These are phyloP conservation scores for Gynostemma pentaphyllum DNA, from an alignment of 306 rosid species.

Conservation along the genomic window DNA sequence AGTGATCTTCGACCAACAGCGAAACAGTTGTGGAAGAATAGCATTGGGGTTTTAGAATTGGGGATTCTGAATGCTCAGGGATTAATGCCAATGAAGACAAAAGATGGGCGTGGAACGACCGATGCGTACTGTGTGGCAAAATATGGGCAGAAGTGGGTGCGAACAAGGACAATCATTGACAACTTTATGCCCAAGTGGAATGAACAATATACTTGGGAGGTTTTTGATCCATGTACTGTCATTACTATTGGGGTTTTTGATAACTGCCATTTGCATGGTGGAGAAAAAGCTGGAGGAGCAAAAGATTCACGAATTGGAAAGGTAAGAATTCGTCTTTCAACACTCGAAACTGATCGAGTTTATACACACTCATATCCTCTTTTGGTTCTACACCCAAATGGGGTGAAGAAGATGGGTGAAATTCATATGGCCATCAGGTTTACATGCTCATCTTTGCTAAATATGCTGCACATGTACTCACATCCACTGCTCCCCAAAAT, in stretches of 20 bases:
- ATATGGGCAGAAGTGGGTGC: conserved; percentile 63
- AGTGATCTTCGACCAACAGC: conserved; percentile 70
- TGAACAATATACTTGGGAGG: conserved; percentile 71
- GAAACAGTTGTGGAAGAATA: conserved; percentile 48
- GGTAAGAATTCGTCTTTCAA: conserved; percentile 60
- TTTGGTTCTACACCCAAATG: conserved; percentile 44
- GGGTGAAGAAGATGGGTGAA: conserved; percentile 76
- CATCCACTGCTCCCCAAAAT: conserved; percentile 58
- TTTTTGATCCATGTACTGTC: conserved; percentile 67
- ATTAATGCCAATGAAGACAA: conserved; percentile 54
- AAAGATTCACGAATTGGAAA: conserved; percentile 50
- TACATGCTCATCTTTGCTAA: conserved; percentile 54
- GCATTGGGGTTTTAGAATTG: conserved; percentile 53
- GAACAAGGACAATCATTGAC: conserved; percentile 62
- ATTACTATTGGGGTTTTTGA: conserved; percentile 59
- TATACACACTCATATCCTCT: conserved; percentile 62
- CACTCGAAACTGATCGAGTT: conserved; percentile 59
- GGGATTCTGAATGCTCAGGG: conserved; percentile 63
- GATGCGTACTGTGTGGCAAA: conserved; percentile 68
- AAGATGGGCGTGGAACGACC: conserved; percentile 49
- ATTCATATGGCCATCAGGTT: conserved; percentile 71
- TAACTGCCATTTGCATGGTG: conserved; percentile 56
- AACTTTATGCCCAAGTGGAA: conserved; percentile 54
- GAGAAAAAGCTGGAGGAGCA: conserved; percentile 40
- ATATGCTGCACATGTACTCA: conserved; percentile 71